Percentiles rank a stretch among this genome's conserved stretches.
These are phyloP conservation scores for Boletellus emodensis DNA, from an alignment of 768 basidiomycete species.

Conservation along the genomic window DNA sequence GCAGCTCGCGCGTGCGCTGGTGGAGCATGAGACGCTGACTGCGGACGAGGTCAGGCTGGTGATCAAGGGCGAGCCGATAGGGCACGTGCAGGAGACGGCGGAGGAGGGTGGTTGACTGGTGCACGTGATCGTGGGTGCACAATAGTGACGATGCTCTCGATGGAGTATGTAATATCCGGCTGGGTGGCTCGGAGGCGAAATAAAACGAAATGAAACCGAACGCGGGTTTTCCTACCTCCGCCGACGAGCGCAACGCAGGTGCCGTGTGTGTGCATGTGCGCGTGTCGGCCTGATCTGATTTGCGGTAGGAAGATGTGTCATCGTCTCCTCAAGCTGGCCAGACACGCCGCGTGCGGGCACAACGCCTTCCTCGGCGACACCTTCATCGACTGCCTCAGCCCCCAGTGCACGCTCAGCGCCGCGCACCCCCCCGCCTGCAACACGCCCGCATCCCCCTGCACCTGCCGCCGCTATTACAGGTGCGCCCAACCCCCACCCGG, in stretches of 20 bases:
- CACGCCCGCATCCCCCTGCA: constrained; percentile 24
- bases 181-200: constrained; percentile 10
- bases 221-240: constrained; percentile 47
- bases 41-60: constrained; percentile 83
- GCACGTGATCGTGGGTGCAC: not conserved
- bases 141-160: not conserved
- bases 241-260: constrained; percentile 37
- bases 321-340: constrained; percentile 51
- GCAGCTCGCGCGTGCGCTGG: constrained; percentile 84
- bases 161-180: not conserved
- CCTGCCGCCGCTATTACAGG: constrained; percentile 58
- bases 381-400: constrained; percentile 50
- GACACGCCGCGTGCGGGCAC: constrained; percentile 53
- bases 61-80: constrained; percentile 77
- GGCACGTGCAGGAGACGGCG: constrained; percentile 28
- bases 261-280: not conserved
- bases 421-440: constrained; percentile 48
- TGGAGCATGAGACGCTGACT: constrained; percentile 93
- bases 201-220: not conserved
- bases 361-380: constrained; percentile 41
- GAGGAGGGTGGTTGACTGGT: constrained; percentile 38
- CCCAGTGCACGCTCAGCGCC: constrained; percentile 44
- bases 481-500: constrained; percentile 20
- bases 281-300: not conserved
- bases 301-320: constrained; percentile 52